A percentile compares a stretch with the other conserved stretches of the same genome.
phyloP scores from a whole-genome alignment of 2,329 filamentous ascomycete species.

The Epichloe aotearoae region DNA sequence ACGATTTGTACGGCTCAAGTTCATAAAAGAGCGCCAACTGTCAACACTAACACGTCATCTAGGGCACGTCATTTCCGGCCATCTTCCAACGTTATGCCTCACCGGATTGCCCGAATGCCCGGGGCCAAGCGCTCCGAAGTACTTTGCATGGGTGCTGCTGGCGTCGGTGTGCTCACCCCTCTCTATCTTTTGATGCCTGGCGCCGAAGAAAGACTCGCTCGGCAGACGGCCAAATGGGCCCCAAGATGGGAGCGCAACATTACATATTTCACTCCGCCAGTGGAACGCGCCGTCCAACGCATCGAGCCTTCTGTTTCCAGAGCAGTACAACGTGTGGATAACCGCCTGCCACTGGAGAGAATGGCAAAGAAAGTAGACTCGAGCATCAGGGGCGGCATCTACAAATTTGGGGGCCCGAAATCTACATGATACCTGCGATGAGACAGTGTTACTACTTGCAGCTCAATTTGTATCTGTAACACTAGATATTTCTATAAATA shows the following conservation, averaged over 20 bases:
- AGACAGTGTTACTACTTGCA: too few relatives aligned
- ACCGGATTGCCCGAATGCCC: conserved; percentile 33
- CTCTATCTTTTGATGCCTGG: conserved; percentile 45
- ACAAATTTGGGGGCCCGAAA: conserved; percentile 19
- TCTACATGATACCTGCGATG: background rate
- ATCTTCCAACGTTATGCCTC: conserved; percentile 28
- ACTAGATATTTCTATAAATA: too few relatives aligned
- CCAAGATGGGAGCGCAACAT: conserved; percentile 47
- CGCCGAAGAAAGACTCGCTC: conserved; percentile 38
- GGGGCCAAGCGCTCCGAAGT: conserved; percentile 34
- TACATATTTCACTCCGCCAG: conserved; percentile 35
- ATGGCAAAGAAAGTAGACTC: conserved; percentile 35
- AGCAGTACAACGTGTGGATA: conserved; percentile 32
- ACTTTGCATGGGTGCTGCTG: conserved; percentile 39
- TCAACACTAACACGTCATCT: background rate
- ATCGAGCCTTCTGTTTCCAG: conserved; percentile 34
- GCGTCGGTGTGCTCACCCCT: conserved; percentile 39
- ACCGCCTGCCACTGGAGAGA: conserved; percentile 35
- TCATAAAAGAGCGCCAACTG: too few relatives aligned
- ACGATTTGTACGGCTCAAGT: too few relatives aligned
- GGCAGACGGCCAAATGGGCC: conserved; percentile 44
- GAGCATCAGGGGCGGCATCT: conserved; percentile 33
- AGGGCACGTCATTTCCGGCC: too few relatives aligned
- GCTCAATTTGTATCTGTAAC: too few relatives aligned
- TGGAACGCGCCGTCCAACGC: conserved; percentile 32